Evolutionary conservation across 176 grass and related monocot genomes (phyloP).

Genomic region (Eragrostis nindensis): DNA sequence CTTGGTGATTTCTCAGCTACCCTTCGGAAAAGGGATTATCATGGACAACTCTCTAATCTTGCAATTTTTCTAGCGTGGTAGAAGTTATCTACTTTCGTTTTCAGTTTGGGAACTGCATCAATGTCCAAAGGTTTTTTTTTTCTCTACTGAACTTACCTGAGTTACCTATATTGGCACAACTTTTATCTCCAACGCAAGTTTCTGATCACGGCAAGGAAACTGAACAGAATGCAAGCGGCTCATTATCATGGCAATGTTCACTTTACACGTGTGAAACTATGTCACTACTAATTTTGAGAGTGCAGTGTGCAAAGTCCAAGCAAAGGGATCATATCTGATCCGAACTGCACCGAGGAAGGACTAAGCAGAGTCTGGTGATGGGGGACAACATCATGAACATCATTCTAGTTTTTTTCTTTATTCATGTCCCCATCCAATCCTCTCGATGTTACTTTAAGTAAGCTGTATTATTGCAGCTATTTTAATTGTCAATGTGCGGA

Average conservation of each 20-base stretch:
- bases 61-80: too few species aligned
- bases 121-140: too few species aligned
- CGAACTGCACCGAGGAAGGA: slow-evolving; percentile 24
- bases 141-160: too few species aligned
- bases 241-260: slow-evolving; percentile 20
- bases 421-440: slow-evolving; percentile 7
- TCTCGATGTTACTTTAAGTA: slow-evolving; percentile 18
- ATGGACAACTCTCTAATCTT: too few species aligned
- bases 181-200: too few species aligned
- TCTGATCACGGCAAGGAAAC: too few species aligned
- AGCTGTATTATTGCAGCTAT: slow-evolving; percentile 14
- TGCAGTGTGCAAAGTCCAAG: neutral
- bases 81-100: too few species aligned
- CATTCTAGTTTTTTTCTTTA: neutral
- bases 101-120: too few species aligned
- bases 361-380: slow-evolving; percentile 2
- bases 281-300: neutral
- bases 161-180: too few species aligned
- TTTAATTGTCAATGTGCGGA: neutral
- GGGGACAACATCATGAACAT: slow-evolving; percentile 34
- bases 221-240: neutral
- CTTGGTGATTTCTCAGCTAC: too few species aligned
- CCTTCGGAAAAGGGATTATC: too few species aligned
- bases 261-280: slow-evolving; percentile 38
- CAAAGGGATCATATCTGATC: slow-evolving; percentile 41